Conservation (phyloP, 352 stramenopile genomes). For the Phytophthora ohioensis region DNA sequence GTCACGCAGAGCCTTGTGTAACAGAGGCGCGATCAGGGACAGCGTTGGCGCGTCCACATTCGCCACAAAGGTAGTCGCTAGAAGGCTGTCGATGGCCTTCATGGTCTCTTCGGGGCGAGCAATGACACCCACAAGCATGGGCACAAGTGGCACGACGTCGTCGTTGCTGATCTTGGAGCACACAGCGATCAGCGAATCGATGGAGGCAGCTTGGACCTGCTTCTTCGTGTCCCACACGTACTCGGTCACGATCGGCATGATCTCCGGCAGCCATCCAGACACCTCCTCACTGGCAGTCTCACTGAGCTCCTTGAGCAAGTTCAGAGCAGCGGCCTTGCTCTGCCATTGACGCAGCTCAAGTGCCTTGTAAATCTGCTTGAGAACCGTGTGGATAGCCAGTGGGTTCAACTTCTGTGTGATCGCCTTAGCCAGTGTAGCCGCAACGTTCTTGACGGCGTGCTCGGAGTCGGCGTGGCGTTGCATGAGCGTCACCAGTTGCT, state of each 20-base stretch:
- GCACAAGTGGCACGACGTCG: constrained; percentile 91
- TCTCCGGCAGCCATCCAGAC: constrained; percentile 84
- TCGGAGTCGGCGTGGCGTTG: constrained; percentile 76
- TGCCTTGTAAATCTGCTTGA: constrained; percentile 66
- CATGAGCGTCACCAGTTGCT: constrained; percentile 60
- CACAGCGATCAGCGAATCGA: constrained; percentile 76
- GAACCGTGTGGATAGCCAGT: constrained; percentile 63
- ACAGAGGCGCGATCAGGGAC: constrained; percentile 91
- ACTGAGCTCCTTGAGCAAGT: constrained; percentile 83
- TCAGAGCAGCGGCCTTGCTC: constrained; percentile 87
- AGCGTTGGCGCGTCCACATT: constrained; percentile 93
- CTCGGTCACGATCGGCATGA: constrained; percentile 90
- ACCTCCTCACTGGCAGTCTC: constrained; percentile 73
- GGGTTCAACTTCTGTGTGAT: constrained; percentile 62
- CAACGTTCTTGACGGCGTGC: constrained; percentile 57
- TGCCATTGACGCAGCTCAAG: constrained; percentile 84
- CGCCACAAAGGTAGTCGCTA: constrained; percentile 93
- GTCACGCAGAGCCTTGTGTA: constrained; percentile 92
- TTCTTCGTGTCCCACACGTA: constrained; percentile 96
- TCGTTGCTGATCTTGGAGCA: constrained; percentile 93
- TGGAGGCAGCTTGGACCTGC: constrained; percentile 89
- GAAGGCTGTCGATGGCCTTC: constrained; percentile 91
- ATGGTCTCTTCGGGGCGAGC: constrained; percentile 92
- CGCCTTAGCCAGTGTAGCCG: constrained; percentile 37
- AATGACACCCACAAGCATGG: constrained; percentile 92